Conservation (phyloP, 1,284 basidiomycete genomes). For the Erythrobasidium hasegawianum region DNA sequence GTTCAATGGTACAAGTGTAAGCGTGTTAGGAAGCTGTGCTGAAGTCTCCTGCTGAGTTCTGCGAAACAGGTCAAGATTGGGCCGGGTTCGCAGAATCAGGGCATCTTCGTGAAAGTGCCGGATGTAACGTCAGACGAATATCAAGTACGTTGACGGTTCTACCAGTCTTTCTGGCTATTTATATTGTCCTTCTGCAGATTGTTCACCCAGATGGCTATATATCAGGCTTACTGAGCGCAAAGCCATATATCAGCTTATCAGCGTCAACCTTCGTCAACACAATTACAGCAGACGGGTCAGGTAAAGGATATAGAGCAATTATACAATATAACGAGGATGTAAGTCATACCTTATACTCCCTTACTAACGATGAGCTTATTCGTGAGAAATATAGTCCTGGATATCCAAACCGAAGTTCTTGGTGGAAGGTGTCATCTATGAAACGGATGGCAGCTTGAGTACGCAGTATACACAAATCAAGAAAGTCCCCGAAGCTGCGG, state of each 20-base stretch:
- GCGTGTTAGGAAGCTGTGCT: neutral
- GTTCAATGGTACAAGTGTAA: constrained; percentile 45
- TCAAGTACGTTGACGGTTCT: constrained; percentile 35
- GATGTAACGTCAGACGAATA: constrained; percentile 62
- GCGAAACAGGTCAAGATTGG: constrained; percentile 64
- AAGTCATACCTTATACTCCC: too few relatives aligned
- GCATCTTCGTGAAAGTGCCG: constrained; percentile 74
- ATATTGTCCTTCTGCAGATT: constrained; percentile 60
- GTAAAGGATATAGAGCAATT: constrained; percentile 61
- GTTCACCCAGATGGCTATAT: constrained; percentile 85
- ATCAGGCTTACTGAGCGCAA: constrained; percentile 84
- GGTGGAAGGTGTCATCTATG: constrained; percentile 84
- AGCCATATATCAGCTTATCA: constrained; percentile 80
- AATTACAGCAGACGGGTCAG: constrained; percentile 54
- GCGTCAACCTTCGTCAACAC: constrained; percentile 78
- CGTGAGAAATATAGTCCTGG: too few relatives aligned
- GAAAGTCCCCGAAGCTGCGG: constrained; percentile 73
- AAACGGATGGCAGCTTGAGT: constrained; percentile 57
- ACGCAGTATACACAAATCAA: constrained; percentile 71
- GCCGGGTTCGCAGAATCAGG: constrained; percentile 79
- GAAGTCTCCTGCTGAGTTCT: neutral
- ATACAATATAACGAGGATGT: constrained; percentile 97
- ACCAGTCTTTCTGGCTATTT: too few relatives aligned
- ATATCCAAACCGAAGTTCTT: constrained; percentile 81
- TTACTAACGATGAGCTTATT: too few relatives aligned